These are phyloP conservation scores for Dorcoceras hygrometricum DNA, from an alignment of 257 asterid species.

Conservation along the genomic window DNA sequence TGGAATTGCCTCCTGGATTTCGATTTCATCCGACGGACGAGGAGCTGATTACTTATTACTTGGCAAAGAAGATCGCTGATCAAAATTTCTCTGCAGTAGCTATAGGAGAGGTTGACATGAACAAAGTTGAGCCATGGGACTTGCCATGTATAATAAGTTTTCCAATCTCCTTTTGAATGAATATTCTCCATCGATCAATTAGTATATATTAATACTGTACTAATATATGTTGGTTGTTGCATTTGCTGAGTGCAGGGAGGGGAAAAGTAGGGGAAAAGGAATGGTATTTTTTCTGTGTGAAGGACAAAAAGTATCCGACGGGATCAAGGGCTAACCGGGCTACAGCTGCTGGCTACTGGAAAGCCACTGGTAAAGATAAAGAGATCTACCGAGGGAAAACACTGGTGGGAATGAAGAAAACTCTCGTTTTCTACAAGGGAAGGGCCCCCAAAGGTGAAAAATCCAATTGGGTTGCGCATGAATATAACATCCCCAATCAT, in stretches of 20 bases:
- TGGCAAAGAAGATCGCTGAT: conserved; percentile 51
- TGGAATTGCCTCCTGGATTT: conserved; percentile 74
- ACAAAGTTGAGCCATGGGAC: conserved; percentile 80
- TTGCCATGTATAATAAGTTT: conserved; percentile 67
- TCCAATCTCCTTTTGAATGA: neutral
- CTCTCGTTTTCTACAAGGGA: conserved; percentile 73
- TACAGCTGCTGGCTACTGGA: conserved; percentile 76
- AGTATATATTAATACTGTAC: neutral
- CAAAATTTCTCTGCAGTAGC: conserved; percentile 45
- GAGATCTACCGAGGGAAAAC: conserved; percentile 52
- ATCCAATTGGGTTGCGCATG: conserved; percentile 76
- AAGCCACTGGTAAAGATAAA: conserved; percentile 81
- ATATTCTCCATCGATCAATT: neutral
- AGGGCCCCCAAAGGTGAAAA: conserved; percentile 83
- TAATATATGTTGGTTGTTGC: neutral
- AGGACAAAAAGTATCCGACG: conserved; percentile 77
- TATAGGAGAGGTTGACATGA: conserved; percentile 77
- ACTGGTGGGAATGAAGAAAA: conserved; percentile 72
- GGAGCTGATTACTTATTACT: conserved; percentile 70
- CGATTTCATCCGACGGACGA: conserved; percentile 83
- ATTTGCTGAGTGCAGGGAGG: conserved; percentile 45
- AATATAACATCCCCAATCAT: conserved; percentile 41
- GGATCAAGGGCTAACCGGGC: conserved; percentile 79
- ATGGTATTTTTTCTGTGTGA: conserved; percentile 77
- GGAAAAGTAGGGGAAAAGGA: conserved; percentile 75